Conservation (phyloP, 257 asterid genomes). For the Solanum appendiculatum region DNA sequence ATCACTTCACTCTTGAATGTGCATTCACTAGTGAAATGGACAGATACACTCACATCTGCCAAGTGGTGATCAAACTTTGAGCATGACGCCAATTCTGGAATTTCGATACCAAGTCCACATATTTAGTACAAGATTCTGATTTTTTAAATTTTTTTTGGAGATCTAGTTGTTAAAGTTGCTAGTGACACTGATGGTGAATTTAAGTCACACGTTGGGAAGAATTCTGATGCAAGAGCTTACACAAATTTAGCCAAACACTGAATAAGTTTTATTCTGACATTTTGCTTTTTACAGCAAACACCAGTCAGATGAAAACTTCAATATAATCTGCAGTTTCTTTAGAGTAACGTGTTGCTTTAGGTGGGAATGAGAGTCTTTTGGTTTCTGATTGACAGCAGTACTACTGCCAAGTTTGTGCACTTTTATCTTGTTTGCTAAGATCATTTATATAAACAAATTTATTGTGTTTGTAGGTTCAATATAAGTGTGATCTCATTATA, state of each 20-base stretch:
- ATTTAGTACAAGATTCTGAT: neutral
- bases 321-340: neutral
- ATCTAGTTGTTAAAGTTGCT: neutral
- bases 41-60: neutral
- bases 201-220: neutral
- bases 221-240: neutral
- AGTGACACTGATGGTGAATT: neutral
- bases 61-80: neutral
- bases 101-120: neutral
- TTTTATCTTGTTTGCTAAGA: neutral
- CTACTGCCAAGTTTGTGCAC: neutral
- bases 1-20: neutral
- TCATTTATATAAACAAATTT: neutral
- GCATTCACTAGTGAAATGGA: neutral
- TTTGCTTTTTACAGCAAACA: neutral
- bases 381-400: neutral
- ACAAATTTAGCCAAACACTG: neutral
- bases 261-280: neutral
- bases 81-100: neutral
- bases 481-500: neutral
- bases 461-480: neutral
- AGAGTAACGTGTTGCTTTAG: neutral
- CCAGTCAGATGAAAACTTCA: neutral
- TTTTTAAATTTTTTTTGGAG: neutral
- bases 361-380: neutral